Conservation (phyloP, 441 rosid genomes). For the Viola pubescens region DNA sequence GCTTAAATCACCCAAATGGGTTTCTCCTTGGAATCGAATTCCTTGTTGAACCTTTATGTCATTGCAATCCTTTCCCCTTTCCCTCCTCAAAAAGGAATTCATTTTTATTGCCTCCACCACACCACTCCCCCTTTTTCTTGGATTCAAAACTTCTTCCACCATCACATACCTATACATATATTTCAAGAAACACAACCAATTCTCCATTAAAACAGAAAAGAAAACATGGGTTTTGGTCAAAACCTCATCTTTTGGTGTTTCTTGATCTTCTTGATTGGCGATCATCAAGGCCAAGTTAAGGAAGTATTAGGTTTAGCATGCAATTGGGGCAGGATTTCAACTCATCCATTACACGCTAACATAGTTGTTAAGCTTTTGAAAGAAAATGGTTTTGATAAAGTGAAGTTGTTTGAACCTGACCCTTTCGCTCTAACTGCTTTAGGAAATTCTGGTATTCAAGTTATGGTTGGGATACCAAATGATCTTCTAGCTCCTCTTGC, state of each 20-base stretch:
- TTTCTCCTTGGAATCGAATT: conserved; percentile 38
- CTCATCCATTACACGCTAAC: conserved; percentile 51
- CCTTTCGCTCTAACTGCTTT: conserved; percentile 60
- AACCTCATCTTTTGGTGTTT: conserved; percentile 18
- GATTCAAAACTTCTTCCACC: neutral
- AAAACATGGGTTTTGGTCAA: conserved; percentile 21
- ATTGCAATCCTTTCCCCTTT: conserved; percentile 38
- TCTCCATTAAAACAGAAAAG: neutral
- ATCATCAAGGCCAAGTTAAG: conserved; percentile 12
- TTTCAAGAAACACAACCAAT: conserved; percentile 2
- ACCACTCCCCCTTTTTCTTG: conserved; percentile 11
- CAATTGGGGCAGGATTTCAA: conserved; percentile 64
- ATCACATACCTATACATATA: conserved; percentile 3
- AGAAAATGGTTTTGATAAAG: conserved; percentile 70
- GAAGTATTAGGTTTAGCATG: conserved; percentile 41
- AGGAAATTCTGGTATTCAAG: conserved; percentile 66
- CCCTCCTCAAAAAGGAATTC: conserved; percentile 21
- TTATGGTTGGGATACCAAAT: conserved; percentile 87
- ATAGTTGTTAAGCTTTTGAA: conserved; percentile 55
- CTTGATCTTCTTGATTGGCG: conserved; percentile 19
- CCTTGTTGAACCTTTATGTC: conserved; percentile 25
- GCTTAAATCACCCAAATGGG: conserved; percentile 12
- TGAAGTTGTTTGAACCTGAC: conserved; percentile 79
- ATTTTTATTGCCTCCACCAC: neutral
- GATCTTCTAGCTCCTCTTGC: conserved; percentile 54